phyloP scores from a whole-genome alignment of 1,284 basidiomycete genomes.

The Fomitopsis palustris region DNA sequence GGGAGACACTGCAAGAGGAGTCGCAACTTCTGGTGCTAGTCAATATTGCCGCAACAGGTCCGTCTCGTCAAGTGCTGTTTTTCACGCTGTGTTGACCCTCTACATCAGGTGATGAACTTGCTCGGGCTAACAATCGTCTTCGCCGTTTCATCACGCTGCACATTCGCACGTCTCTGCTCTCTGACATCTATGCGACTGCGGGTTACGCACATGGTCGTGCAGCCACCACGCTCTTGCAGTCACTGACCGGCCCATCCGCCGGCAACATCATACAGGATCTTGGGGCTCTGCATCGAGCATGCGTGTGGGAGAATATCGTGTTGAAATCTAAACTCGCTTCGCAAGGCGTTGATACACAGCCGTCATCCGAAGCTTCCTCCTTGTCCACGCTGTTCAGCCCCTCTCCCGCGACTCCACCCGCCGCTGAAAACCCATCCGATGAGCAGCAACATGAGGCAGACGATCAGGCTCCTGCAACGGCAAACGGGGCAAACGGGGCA shows the following conservation, averaged over 20 bases:
- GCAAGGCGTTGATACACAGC: conserved; percentile 43
- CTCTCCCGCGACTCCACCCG: not conserved
- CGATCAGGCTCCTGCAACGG: not conserved
- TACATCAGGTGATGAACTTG: conserved; percentile 37
- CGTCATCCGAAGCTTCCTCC: not conserved
- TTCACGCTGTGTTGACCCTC: not conserved
- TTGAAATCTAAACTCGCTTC: conserved; percentile 60
- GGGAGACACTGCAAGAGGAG: conserved; percentile 49
- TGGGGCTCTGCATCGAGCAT: conserved; percentile 80
- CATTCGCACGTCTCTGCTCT: conserved; percentile 79
- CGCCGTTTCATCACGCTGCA: conserved; percentile 77
- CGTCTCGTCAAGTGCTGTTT: conserved; percentile 5
- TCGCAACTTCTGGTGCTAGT: conserved; percentile 64
- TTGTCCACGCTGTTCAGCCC: not conserved
- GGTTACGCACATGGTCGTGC: conserved; percentile 82
- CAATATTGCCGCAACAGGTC: conserved; percentile 36
- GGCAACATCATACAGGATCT: conserved; percentile 72
- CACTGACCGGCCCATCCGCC: conserved; percentile 62
- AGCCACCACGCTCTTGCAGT: conserved; percentile 73
- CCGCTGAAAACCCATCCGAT: not conserved
- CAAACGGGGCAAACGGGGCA: conserved; percentile 15
- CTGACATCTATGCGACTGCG: conserved; percentile 87
- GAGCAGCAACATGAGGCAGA: conserved; percentile 1
- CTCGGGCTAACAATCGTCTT: conserved; percentile 41
- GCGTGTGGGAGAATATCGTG: conserved; percentile 83